These are phyloP conservation scores for Macadamia tetraphylla DNA, from an alignment of 164 flowering plant genomes.

Conservation along the genomic window DNA sequence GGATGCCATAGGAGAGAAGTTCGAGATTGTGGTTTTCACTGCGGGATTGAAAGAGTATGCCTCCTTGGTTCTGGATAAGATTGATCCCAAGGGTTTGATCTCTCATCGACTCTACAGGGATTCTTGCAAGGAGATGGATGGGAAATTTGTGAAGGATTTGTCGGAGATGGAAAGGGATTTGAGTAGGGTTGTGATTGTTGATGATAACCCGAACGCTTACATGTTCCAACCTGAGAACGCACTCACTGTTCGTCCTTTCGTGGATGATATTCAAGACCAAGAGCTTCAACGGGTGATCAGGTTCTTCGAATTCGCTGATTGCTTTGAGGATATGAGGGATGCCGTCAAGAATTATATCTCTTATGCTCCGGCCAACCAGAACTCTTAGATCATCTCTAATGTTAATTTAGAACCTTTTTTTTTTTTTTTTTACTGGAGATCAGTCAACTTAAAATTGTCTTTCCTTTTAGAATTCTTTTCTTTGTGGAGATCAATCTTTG, in stretches of 20 bases:
- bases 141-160: constrained; percentile 77
- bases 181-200: constrained; percentile 57
- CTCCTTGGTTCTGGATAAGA: constrained; percentile 51
- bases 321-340: constrained; percentile 66
- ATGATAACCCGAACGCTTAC: constrained; percentile 74
- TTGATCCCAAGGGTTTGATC: constrained; percentile 48
- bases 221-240: constrained; percentile 67
- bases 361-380: too few relatives aligned
- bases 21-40: constrained; percentile 76
- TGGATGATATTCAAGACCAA: constrained; percentile 47
- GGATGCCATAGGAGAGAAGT: constrained; percentile 34
- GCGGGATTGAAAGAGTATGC: constrained; percentile 84
- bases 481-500: too few relatives aligned
- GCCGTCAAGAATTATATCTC: constrained; percentile 37
- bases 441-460: too few relatives aligned
- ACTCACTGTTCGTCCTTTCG: constrained; percentile 56
- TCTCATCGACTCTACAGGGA: constrained; percentile 71
- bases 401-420: too few relatives aligned
- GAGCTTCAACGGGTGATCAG: constrained; percentile 46
- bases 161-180: constrained; percentile 65
- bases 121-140: constrained; percentile 58
- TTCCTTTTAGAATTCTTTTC: too few relatives aligned
- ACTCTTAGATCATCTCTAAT: too few relatives aligned
- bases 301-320: constrained; percentile 39
- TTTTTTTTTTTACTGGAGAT: too few relatives aligned